Percentiles rank a stretch among this genome's conserved stretches.
Evolutionary conservation across 331 rosid genomes (phyloP).

Genomic region (Acacia concinna): DNA sequence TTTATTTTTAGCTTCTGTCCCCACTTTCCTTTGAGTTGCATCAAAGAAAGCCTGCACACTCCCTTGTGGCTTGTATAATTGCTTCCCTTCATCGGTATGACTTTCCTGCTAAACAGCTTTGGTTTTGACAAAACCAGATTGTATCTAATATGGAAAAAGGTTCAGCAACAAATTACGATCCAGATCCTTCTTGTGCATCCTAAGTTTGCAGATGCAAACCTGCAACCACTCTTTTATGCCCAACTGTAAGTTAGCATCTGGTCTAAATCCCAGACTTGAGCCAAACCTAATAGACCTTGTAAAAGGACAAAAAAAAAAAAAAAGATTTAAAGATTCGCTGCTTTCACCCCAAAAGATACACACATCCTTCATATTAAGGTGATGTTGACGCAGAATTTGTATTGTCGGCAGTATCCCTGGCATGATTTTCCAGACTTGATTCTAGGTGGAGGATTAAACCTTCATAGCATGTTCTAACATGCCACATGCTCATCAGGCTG

Average conservation of each 20-base stretch:
- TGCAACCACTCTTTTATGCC: neutral
- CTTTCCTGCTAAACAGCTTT: neutral
- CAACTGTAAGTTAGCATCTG: neutral
- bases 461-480: neutral
- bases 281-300: neutral
- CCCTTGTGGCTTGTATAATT: neutral
- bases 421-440: neutral
- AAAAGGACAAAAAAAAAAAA: neutral
- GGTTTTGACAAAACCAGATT: too few species aligned
- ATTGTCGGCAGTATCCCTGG: neutral
- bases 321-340: neutral
- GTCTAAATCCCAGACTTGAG: neutral
- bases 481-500: neutral
- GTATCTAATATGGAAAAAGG: neutral
- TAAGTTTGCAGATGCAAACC: neutral
- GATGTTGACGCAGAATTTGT: neutral
- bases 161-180: neutral
- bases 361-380: neutral
- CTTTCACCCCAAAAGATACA: neutral
- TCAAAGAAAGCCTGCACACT: neutral
- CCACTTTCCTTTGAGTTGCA: neutral
- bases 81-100: neutral
- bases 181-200: neutral
- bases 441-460: neutral
- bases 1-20: neutral